These are phyloP conservation scores for Pseudopediastrum boryanum DNA, from an alignment of 139 green algal genomes.

Conservation along the genomic window DNA sequence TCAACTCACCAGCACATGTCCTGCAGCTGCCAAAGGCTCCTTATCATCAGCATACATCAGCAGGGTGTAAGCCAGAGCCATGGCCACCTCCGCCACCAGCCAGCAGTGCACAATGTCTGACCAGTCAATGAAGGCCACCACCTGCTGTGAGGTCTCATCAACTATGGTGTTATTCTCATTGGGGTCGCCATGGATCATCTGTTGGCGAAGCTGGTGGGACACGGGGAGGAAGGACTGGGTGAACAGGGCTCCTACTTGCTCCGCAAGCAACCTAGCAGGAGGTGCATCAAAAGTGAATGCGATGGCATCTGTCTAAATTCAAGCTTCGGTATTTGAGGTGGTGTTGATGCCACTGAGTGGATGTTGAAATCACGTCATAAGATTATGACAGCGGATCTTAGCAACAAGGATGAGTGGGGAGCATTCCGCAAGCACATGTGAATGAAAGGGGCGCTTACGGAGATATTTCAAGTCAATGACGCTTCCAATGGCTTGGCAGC, in stretches of 20 bases:
- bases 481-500: no score
- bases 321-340: neutral
- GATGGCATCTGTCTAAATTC: neutral
- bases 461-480: no score
- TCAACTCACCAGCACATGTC: conserved; percentile 20
- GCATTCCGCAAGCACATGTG: no score
- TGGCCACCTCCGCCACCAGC: conserved; percentile 26
- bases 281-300: neutral
- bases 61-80: conserved; percentile 29
- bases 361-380: no score
- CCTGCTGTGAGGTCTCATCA: neutral
- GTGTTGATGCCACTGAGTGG: neutral
- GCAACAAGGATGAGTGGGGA: no score
- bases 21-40: conserved; percentile 3
- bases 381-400: no score
- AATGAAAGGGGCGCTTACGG: no score
- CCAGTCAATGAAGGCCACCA: conserved; percentile 31
- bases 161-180: conserved; percentile 39
- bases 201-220: neutral
- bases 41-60: conserved; percentile 23
- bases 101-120: conserved; percentile 8
- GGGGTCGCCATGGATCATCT: conserved; percentile 23
- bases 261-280: neutral
- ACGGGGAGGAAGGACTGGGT: neutral
- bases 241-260: neutral